These are phyloP conservation scores for Geopyxis carbonaria DNA, from an alignment of 495 filamentous ascomycete species.

Conservation along the genomic window DNA sequence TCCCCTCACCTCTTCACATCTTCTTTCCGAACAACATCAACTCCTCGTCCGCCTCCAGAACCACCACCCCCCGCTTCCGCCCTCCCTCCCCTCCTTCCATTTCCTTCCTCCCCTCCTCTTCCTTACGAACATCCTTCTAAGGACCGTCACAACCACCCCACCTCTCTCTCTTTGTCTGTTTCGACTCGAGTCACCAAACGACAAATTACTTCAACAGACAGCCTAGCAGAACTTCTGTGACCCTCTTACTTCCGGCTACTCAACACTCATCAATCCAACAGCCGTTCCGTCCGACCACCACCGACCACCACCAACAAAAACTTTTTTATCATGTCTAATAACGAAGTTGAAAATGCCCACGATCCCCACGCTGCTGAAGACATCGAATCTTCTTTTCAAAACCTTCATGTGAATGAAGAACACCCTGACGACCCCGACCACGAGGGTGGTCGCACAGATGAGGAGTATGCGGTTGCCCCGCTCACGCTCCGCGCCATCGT, in stretches of 20 bases:
- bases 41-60: conserved; percentile 1
- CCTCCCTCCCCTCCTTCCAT: background rate
- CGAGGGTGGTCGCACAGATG: conserved; percentile 45
- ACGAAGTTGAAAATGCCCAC: conserved; percentile 9
- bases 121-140: conserved; percentile 4
- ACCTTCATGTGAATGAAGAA: conserved; percentile 22
- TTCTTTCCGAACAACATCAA: background rate
- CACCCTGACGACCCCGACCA: conserved; percentile 19
- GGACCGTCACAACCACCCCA: conserved; percentile 4
- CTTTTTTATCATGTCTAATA: conserved; percentile 23
- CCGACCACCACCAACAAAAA: conserved; percentile 7
- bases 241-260: too few species aligned
- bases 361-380: conserved; percentile 10
- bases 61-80: conserved; percentile 1
- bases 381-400: conserved; percentile 25
- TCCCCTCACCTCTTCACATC: background rate
- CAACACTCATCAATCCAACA: too few species aligned
- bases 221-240: too few species aligned
- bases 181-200: too few species aligned
- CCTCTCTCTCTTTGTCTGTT: conserved; percentile 5
- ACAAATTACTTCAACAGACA: too few species aligned
- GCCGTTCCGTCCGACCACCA: too few species aligned
- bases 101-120: conserved; percentile 5
- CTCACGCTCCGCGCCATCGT: conserved; percentile 93
- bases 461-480: conserved; percentile 82